A percentile compares a stretch with the other conserved stretches of the same genome.
Evolutionary conservation across 768 basidiomycete genomes (phyloP).

Genomic region (Suillus clintonianus): DNA sequence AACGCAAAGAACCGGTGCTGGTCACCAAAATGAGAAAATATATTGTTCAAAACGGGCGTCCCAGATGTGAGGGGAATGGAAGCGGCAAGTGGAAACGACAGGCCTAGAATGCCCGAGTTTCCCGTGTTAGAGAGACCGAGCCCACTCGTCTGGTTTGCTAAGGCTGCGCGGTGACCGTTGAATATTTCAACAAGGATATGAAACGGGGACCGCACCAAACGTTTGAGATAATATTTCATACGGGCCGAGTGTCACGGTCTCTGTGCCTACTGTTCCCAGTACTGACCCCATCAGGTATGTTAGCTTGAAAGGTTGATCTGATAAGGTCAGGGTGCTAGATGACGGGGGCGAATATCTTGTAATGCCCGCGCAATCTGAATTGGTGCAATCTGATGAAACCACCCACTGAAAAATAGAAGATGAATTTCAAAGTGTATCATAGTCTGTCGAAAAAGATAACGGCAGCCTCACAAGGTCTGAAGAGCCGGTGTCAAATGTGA

Average conservation of each 20-base stretch:
- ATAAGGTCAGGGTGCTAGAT: constrained; percentile 32
- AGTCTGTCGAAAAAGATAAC: not conserved
- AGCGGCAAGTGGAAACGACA: constrained; percentile 50
- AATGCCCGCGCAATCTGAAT: constrained; percentile 47
- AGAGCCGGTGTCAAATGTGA: constrained; percentile 58
- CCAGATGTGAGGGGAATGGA: constrained; percentile 49
- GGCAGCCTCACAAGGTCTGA: constrained; percentile 48
- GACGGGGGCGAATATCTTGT: constrained; percentile 38
- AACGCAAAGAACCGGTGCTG: constrained; percentile 50
- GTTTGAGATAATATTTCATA: constrained; percentile 49
- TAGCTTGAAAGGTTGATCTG: constrained; percentile 43
- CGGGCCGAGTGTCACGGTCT: constrained; percentile 46
- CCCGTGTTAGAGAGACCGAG: constrained; percentile 47
- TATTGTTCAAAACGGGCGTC: constrained; percentile 46
- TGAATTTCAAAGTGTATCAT: constrained; percentile 2
- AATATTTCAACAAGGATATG: not conserved
- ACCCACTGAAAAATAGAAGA: constrained; percentile 43
- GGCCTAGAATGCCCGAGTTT: constrained; percentile 58
- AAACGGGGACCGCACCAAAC: constrained; percentile 38
- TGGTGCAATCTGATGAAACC: constrained; percentile 45
- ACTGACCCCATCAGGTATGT: constrained; percentile 53
- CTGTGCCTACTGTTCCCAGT: constrained; percentile 46
- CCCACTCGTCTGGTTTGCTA: constrained; percentile 44
- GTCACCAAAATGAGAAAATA: constrained; percentile 44
- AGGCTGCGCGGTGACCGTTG: constrained; percentile 31